These are phyloP conservation scores for Candida qinlingensis DNA, from an alignment of 805 yeast species.

Conservation along the genomic window DNA sequence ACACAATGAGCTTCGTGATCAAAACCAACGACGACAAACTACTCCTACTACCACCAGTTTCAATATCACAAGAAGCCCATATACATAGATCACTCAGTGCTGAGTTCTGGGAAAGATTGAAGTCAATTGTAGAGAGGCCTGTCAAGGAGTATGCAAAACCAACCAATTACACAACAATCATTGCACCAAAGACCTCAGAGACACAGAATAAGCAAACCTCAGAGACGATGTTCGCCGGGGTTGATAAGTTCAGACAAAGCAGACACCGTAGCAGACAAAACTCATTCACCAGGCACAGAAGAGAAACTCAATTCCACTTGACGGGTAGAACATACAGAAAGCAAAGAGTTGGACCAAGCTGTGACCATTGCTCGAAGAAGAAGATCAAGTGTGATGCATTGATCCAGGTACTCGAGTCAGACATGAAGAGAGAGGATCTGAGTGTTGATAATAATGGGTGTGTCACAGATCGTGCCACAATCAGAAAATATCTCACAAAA, in stretches of 20 bases:
- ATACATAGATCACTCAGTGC: neutral
- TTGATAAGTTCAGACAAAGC: neutral
- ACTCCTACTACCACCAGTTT: neutral
- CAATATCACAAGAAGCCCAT: neutral
- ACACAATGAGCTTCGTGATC: neutral
- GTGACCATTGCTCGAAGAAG: conserved; percentile 6
- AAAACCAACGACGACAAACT: neutral
- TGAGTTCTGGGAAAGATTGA: neutral
- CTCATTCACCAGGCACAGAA: conserved; percentile 26
- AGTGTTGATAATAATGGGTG: neutral
- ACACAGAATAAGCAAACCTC: too few relatives aligned
- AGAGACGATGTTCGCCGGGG: too few relatives aligned
- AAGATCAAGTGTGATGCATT: conserved; percentile 10
- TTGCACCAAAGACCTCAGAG: neutral
- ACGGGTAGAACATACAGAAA: conserved; percentile 5
- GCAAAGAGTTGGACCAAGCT: conserved; percentile 10
- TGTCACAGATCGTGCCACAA: neutral
- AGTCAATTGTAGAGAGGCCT: neutral
- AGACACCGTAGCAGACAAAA: neutral
- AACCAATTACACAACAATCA: neutral
- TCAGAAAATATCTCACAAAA: neutral
- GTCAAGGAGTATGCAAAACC: neutral
- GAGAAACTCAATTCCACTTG: conserved; percentile 16
- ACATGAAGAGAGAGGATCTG: neutral
- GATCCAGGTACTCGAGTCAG: conserved; percentile 1